Evolutionary conservation across 371 early-diverging fungal genomes (phyloP).

Genomic region (Mortierella sp.): DNA sequence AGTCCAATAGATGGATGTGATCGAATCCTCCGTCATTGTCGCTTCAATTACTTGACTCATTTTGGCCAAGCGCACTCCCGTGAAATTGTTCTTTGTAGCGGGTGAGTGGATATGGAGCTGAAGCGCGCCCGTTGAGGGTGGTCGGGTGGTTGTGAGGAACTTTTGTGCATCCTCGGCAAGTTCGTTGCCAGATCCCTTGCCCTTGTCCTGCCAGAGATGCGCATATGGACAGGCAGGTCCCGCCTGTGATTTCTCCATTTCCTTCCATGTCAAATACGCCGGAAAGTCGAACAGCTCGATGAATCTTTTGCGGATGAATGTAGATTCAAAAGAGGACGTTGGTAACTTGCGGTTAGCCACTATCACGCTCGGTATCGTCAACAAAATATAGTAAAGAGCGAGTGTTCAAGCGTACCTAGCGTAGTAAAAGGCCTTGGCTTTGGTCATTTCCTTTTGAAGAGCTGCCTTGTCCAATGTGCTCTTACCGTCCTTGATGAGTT

Average conservation of each 20-base stretch:
- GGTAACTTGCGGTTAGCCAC: neutral
- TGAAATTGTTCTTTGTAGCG: constrained; percentile 34
- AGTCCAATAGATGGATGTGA: constrained; percentile 46
- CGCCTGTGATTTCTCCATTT: constrained; percentile 57
- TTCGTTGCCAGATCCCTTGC: constrained; percentile 52
- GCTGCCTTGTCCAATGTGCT: constrained; percentile 62
- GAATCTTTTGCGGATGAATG: constrained; percentile 39
- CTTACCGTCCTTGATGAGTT: constrained; percentile 60
- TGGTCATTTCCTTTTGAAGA: constrained; percentile 64
- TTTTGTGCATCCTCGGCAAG: constrained; percentile 38
- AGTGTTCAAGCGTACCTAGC: constrained; percentile 56
- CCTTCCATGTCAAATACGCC: constrained; percentile 63
- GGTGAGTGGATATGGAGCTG: constrained; percentile 45
- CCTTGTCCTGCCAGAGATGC: constrained; percentile 70
- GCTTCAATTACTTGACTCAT: constrained; percentile 28
- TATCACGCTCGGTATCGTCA: neutral
- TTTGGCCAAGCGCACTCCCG: constrained; percentile 40
- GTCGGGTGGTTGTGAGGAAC: constrained; percentile 34
- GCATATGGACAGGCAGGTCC: constrained; percentile 72
- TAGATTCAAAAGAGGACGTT: neutral
- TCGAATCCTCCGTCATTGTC: neutral
- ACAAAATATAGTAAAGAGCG: neutral
- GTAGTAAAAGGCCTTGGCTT: constrained; percentile 69
- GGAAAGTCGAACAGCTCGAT: constrained; percentile 63
- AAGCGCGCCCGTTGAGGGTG: constrained; percentile 42